Base-by-base conservation (phyloP, 1,284 basidiomycete genomes). In the Erythrobasidium hasegawianum region DNA sequence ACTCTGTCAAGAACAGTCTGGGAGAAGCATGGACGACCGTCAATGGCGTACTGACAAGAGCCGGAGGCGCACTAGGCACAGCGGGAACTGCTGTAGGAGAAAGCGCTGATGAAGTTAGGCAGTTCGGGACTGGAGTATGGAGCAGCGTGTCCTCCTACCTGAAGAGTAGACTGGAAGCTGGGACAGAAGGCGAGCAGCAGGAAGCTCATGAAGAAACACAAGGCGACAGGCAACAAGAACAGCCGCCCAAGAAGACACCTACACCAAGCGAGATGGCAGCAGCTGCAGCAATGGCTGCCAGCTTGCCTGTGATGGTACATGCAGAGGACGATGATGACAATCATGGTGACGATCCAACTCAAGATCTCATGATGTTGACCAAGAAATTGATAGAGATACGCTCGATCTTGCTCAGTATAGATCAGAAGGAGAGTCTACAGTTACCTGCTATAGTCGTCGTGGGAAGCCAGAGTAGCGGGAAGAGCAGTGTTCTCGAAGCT, bases 401-500 rank as follows among this genome's bases (percentile, higher is more conserved):
- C 68, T 88, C 84, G 68, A 94, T 98, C 81, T 81, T 98, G 47
- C 82, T 97, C 45, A 88, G 88, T 71, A 94, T 97, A 64, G 96
- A 97, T 78, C 92, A 97, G 78, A 93, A 89, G 71, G 92, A 95
- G 71, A 85, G 88, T 14, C 83, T 99, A 73, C 95, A 93, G 71
- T 80, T 99, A 13, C 95, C 95, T 0, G 94, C 90, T 71, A 97
- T 99, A 68, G 95, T 98, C 41, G 96, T 98, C 57, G 91, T 99
- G 71, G 95, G 95, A 13, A 95, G 91, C 75, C 95, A 99, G 80
- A 96, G 92, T 77, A 94, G 90, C 2, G 95, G 95, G 3, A 99
- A 99, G 82, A 95, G 91, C 74, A 94, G 90, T 26, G 96, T 99
- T 0, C 81, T 99, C 60, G 95, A 99, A 78, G 89, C 96, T 1